Conservation (phyloP, 257 asterid species). For the Ligustrum vulgare region DNA sequence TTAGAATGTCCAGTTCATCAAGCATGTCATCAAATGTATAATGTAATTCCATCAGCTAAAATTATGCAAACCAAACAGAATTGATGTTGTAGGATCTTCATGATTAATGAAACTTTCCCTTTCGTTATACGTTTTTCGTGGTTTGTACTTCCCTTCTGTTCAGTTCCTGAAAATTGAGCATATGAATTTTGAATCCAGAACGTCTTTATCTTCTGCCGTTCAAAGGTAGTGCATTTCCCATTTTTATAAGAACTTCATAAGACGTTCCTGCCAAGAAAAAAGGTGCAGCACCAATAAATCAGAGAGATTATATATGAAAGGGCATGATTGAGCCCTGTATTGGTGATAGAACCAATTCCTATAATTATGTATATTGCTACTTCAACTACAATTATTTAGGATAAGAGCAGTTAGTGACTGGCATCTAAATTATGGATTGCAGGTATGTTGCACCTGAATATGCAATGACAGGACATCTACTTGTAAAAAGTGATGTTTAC, state of each 20-base stretch:
- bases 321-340: no score
- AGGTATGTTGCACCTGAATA: constrained; percentile 99
- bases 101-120: not conserved
- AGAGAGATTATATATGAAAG: no score
- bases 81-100: not conserved
- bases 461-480: constrained; percentile 98
- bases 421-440: constrained; percentile 25
- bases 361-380: not conserved
- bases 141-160: not conserved
- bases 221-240: no score
- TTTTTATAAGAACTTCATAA: no score
- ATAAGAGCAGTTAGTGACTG: not conserved
- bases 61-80: not conserved
- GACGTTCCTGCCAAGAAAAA: no score
- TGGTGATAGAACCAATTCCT: no score
- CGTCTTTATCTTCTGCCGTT: not conserved
- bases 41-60: not conserved
- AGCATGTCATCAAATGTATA: not conserved
- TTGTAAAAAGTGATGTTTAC: constrained; percentile 95
- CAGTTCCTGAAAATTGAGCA: not conserved
- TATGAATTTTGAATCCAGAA: not conserved
- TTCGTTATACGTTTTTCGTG: not conserved
- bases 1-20: not conserved
- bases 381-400: not conserved
- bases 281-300: no score